Conservation (phyloP, 441 rosid genomes). For the Mallotus repandus region DNA sequence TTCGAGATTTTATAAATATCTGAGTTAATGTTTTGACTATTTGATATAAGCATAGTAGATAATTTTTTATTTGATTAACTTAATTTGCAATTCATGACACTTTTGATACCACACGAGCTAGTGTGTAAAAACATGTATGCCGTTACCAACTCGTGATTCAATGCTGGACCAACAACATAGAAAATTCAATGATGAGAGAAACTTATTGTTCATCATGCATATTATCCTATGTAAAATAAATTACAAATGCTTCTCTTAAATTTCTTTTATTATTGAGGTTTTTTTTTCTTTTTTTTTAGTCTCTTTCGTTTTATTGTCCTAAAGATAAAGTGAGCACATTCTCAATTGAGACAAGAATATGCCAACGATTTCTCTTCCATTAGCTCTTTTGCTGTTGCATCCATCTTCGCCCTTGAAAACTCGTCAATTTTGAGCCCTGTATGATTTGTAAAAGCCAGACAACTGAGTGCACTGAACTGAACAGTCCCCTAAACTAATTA, state of each 20-base stretch:
- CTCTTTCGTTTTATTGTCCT: background rate
- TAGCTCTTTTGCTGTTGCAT: slow-evolving; percentile 70
- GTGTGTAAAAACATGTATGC: too few relatives aligned
- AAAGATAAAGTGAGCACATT: background rate
- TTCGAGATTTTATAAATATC: too few relatives aligned
- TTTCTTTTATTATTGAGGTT: too few relatives aligned
- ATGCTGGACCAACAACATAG: too few relatives aligned
- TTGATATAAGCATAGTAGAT: too few relatives aligned
- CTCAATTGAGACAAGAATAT: slow-evolving; percentile 46
- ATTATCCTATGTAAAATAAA: background rate
- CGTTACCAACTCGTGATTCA: too few relatives aligned
- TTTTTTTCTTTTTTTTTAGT: too few relatives aligned
- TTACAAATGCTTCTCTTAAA: background rate
- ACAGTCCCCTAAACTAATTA: background rate
- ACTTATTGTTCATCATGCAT: background rate
- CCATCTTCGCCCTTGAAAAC: slow-evolving; percentile 74
- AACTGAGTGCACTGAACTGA: background rate
- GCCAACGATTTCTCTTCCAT: slow-evolving; percentile 70
- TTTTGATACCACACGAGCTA: too few relatives aligned
- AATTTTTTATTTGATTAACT: too few relatives aligned
- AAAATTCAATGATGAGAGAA: background rate
- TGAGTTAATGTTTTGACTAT: too few relatives aligned
- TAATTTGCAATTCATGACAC: too few relatives aligned
- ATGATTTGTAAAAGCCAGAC: slow-evolving; percentile 8
- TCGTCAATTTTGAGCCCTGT: slow-evolving; percentile 66